Base-by-base conservation (phyloP, 164 flowering plant species). In the Dillenia suffruticosa region DNA sequence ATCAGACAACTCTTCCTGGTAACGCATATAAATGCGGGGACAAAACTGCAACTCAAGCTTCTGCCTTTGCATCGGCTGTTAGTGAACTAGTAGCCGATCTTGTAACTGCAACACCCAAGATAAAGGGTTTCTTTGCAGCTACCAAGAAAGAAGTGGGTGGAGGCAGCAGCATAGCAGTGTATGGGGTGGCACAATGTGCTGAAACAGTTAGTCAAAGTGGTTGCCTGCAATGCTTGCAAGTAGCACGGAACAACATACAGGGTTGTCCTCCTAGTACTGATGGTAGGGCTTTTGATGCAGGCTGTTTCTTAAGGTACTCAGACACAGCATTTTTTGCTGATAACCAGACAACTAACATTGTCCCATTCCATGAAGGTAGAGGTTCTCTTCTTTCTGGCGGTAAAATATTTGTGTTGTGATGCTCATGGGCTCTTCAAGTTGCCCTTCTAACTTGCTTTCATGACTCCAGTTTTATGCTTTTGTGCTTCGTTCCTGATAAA, bases 241-340 rank as follows among this genome's bases (percentile, higher is more conserved):
- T 67, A 14, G 93, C 82, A 3, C 58, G 60, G 9, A 32, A 1
- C 3, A 83, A 77, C 54, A 68, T 80, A 13, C 22, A 58, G 26
- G 49, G 45, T 10, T 86, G 89, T 59, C 64, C 66, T 24, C 85
- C 85, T 12, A 62, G 64, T 51, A 16, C 73, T 1, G 65, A 68
- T 13, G 88, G 81, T 10, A 64, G 84, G 61, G 82, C 86, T 12
- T 26, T 79, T 43, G 81, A 83, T 71, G 81, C 81, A 1, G 89
- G 82, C 2, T 87, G 93, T 49, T 87, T 84, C 49, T 2, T 87
- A 40, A 70, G 93, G 64, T 87, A 83, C 56, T 87, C 93, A 0
- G 68, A 54, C 9, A 56, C 69, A 0, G 56, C 81, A 0, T 84
- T 84, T 70, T 82, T 85, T 47, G 44, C 68, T 8, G 76, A 51